Evolutionary conservation across 305 asterid genomes (phyloP), one percentile per base, ranked within the genome.

Genomic region (Salvia sclarea): DNA sequence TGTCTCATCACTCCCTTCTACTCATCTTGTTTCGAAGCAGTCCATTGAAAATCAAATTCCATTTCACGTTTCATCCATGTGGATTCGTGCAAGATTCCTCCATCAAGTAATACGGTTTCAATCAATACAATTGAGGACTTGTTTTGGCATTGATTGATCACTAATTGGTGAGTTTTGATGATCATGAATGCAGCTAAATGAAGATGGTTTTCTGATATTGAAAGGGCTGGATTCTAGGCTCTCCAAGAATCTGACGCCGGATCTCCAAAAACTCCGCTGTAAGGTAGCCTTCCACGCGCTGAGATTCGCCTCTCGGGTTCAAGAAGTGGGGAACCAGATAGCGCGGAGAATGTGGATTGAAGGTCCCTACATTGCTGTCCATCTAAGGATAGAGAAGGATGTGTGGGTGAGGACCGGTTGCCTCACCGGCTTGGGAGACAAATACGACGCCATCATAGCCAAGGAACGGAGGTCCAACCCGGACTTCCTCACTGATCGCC

Each of bases 271-370:
- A 79, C 96, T 88, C 47, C 68, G 82, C 3, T 88, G 93, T 59
- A 82, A 86, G 90, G 92, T 86, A 33, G 95, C 89, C 4, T 87
- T 87, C 75, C 89, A 85, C 49, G 89, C 88, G 17, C 35, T 87
- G 61, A 75, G 81, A 75, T 87, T 87, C 41, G 78, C 87, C 1
- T 12, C 75, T 49, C 89, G 81, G 49, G 80, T 85, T 37, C 84
- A 59, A 43, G 75, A 80, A 21, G 75, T 86, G 3, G 83, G 90
- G 44, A 68, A 80, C 45, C 82, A 69, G 63, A 73, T 84, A 10
- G 86, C 90, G 2, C 68, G 77, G 22, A 80, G 92, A 73, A 82
- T 84, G 85, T 84, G 92, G 89, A 82, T 76, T 1, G 89, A 84
- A 67, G 92, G 92, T 14, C 88, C 88, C n/a, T 86, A 79, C 22